phyloP scores from a whole-genome alignment of 2,329 filamentous ascomycete species.

The Magnaporthiopsis incrustans region DNA sequence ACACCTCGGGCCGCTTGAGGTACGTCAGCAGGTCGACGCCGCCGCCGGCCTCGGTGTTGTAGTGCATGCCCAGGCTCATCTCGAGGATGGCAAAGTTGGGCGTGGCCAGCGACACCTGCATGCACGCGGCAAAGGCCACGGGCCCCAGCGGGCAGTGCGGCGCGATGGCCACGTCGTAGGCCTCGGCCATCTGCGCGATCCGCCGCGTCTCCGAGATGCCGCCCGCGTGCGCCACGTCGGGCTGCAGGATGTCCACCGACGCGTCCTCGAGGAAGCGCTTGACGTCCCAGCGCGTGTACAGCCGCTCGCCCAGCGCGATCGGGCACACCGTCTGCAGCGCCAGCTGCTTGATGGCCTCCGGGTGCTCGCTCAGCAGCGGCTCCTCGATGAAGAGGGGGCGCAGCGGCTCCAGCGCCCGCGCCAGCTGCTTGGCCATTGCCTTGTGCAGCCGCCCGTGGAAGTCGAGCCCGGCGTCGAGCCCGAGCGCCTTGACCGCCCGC shows the following conservation, averaged over 20 bases:
- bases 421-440: slow-evolving; percentile 63
- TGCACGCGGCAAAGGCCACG: slow-evolving; percentile 56
- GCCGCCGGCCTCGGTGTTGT: slow-evolving; percentile 48
- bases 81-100: slow-evolving; percentile 60
- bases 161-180: slow-evolving; percentile 58
- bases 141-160: slow-evolving; percentile 60
- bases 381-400: slow-evolving; percentile 61
- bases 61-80: slow-evolving; percentile 64
- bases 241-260: slow-evolving; percentile 57
- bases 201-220: slow-evolving; percentile 57
- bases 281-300: slow-evolving; percentile 59
- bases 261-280: slow-evolving; percentile 54
- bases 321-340: slow-evolving; percentile 46
- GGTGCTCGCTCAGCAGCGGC: slow-evolving; percentile 54
- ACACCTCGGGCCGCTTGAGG: slow-evolving; percentile 47
- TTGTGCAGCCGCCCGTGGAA: slow-evolving; percentile 64
- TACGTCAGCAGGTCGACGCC: slow-evolving; percentile 49
- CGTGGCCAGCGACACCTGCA: slow-evolving; percentile 49
- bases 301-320: slow-evolving; percentile 57
- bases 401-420: slow-evolving; percentile 52
- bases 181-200: slow-evolving; percentile 56
- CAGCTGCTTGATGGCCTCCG: slow-evolving; percentile 49
- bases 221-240: slow-evolving; percentile 56
- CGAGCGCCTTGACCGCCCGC: slow-evolving; percentile 52
- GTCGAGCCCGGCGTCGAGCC: slow-evolving; percentile 59